Evolutionary conservation across 106 monocot species (phyloP).

Genomic region (Phalaenopsis equestris): DNA sequence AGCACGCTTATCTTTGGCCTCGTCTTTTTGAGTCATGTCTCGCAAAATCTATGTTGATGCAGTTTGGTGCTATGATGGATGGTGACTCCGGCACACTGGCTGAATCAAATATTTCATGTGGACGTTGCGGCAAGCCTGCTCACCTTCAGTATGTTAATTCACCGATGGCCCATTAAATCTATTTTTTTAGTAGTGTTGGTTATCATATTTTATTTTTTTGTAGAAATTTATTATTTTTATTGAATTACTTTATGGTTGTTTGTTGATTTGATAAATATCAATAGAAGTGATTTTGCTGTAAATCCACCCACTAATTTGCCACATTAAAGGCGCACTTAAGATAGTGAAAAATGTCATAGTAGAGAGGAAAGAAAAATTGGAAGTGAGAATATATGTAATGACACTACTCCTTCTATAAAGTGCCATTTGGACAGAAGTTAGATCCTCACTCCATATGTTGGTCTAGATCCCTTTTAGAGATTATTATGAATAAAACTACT

Average conservation of each 20-base stretch:
- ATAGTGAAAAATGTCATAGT: not conserved
- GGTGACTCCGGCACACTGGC: constrained; percentile 3
- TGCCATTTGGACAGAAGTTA: not conserved
- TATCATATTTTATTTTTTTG: not conserved
- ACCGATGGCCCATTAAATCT: not conserved
- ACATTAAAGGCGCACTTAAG: not conserved
- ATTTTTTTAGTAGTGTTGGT: not conserved
- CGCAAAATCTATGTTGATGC: not conserved
- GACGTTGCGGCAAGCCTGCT: constrained; percentile 41
- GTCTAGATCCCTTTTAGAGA: no score
- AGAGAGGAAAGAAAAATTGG: not conserved
- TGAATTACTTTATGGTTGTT: not conserved
- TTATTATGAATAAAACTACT: no score
- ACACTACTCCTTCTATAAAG: not conserved
- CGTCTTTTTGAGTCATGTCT: not conserved
- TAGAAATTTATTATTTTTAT: not conserved
- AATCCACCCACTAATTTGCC: not conserved
- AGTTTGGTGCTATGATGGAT: constrained; percentile 18
- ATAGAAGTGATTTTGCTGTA: not conserved
- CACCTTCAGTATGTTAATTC: constrained; percentile 35
- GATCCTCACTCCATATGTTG: not conserved
- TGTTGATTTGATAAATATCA: not conserved
- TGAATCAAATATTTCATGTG: constrained; percentile 25
- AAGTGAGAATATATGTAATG: not conserved
- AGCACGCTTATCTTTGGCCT: not conserved